phyloP scores from a whole-genome alignment of 768 basidiomycete species.

The Leccinum disarticulatum region DNA sequence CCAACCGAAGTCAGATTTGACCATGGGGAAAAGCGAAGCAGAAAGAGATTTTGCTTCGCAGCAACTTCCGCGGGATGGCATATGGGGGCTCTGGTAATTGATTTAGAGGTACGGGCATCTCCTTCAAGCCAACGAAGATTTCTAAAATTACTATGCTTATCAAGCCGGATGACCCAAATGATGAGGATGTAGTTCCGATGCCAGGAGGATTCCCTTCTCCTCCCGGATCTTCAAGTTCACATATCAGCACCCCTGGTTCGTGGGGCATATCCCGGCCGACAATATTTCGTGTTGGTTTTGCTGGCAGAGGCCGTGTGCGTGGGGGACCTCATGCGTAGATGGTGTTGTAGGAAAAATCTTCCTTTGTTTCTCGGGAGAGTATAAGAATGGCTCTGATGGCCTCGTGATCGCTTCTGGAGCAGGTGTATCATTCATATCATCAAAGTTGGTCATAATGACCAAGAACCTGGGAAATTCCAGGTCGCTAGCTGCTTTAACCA shows the following conservation, averaged over 20 bases:
- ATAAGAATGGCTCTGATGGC: constrained; percentile 10
- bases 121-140: neutral
- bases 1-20: constrained; percentile 78
- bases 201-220: constrained; percentile 36
- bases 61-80: constrained; percentile 91
- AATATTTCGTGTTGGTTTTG: constrained; percentile 56
- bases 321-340: constrained; percentile 22
- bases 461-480: constrained; percentile 13
- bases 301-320: constrained; percentile 49
- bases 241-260: constrained; percentile 13
- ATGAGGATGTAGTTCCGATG: constrained; percentile 30
- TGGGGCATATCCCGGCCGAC: constrained; percentile 17
- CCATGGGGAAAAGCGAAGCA: constrained; percentile 46
- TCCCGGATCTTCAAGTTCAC: constrained; percentile 9
- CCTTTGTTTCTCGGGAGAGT: neutral
- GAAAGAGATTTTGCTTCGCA: constrained; percentile 72
- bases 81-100: constrained; percentile 83
- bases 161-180: constrained; percentile 36
- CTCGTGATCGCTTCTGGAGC: neutral
- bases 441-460: constrained; percentile 17
- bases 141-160: constrained; percentile 9
- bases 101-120: constrained; percentile 58
- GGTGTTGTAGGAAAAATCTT: constrained; percentile 10
- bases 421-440: constrained; percentile 7
- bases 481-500: neutral